Evolutionary conservation across 257 asterid species (phyloP).

Genomic region (Plantago major): DNA sequence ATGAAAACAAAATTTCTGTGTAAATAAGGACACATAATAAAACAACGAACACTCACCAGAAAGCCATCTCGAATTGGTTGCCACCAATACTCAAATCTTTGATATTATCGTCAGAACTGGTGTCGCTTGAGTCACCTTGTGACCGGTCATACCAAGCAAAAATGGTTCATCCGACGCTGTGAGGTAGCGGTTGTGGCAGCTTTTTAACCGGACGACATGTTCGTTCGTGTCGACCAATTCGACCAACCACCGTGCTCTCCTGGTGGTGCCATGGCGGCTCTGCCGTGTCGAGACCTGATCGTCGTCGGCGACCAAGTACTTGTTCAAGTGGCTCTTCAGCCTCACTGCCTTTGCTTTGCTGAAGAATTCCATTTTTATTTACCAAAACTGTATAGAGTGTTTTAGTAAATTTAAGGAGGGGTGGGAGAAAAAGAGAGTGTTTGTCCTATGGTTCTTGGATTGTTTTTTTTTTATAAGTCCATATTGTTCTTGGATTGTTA

Average conservation of each 20-base stretch:
- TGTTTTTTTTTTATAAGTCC: too few relatives aligned
- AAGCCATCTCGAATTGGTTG: constrained; percentile 79
- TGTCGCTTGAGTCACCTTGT: constrained; percentile 47
- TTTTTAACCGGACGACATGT: constrained; percentile 58
- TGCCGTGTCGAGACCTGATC: constrained; percentile 65
- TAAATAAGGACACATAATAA: too few relatives aligned
- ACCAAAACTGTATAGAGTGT: too few relatives aligned
- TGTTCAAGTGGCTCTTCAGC: too few relatives aligned
- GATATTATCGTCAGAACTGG: constrained; percentile 22
- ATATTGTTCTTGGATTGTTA: too few relatives aligned
- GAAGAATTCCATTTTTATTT: too few relatives aligned
- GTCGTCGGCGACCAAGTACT: constrained; percentile 77
- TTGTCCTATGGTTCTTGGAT: too few relatives aligned
- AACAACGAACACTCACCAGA: constrained; percentile 21
- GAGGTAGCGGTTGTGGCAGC: constrained; percentile 63
- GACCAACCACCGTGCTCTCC: constrained; percentile 74
- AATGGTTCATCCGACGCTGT: constrained; percentile 56
- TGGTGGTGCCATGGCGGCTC: constrained; percentile 54
- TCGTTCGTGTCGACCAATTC: constrained; percentile 56
- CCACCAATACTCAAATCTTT: constrained; percentile 54
- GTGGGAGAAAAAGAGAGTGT: too few relatives aligned
- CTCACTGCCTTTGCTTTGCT: too few relatives aligned
- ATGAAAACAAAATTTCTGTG: too few relatives aligned
- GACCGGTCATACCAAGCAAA: constrained; percentile 80
- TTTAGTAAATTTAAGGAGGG: too few relatives aligned